Evolutionary conservation across 768 basidiomycete genomes (phyloP).

Genomic region (Tylopilus sp.): DNA sequence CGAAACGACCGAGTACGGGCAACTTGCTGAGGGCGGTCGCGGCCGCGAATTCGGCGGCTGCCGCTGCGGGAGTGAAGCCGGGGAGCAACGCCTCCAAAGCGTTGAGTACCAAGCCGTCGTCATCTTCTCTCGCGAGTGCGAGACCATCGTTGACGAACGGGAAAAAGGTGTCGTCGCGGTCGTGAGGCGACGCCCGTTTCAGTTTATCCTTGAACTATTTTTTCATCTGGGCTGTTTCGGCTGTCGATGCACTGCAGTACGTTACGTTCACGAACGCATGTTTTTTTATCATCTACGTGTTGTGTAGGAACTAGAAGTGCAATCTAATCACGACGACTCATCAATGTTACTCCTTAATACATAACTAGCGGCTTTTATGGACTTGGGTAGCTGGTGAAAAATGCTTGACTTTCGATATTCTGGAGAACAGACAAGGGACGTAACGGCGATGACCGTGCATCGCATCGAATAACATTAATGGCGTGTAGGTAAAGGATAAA

Average conservation of each 20-base stretch:
- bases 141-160: conserved; percentile 45
- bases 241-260: conserved; percentile 4
- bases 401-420: too few species aligned
- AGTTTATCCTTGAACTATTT: background rate
- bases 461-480: too few species aligned
- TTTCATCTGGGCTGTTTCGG: background rate
- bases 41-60: conserved; percentile 45
- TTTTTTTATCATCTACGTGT: conserved; percentile 4
- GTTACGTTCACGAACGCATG: conserved; percentile 7
- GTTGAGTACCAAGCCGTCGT: conserved; percentile 8
- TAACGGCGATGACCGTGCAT: too few species aligned
- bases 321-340: background rate
- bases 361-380: too few species aligned
- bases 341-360: too few species aligned
- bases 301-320: conserved; percentile 1
- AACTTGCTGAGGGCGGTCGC: conserved; percentile 59
- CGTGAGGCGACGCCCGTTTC: background rate
- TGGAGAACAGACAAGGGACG: too few species aligned
- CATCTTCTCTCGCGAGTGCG: conserved; percentile 15
- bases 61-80: conserved; percentile 18
- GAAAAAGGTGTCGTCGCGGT: conserved; percentile 34
- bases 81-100: conserved; percentile 10
- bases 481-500: too few species aligned
- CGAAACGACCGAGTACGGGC: conserved; percentile 48
- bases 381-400: too few species aligned